Conservation (phyloP, 2,329 filamentous ascomycete species). For the Amauroascus verrucosus region DNA sequence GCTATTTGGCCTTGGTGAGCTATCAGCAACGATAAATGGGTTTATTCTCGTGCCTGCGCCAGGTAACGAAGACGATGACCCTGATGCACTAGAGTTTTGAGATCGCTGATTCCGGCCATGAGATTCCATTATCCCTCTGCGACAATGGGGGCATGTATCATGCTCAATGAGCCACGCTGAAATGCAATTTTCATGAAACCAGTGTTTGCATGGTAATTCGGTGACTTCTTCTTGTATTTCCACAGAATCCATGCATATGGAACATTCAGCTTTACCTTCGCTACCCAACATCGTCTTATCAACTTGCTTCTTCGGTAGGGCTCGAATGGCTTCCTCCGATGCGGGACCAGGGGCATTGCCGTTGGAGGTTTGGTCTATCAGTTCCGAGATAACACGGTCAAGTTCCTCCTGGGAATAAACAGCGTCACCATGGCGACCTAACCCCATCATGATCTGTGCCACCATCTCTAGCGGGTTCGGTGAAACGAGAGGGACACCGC, state of each 20-base stretch:
- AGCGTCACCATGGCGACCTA: constrained; percentile 41
- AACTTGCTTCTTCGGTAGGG: constrained; percentile 60
- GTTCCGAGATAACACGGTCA: constrained; percentile 72
- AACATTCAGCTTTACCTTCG: constrained; percentile 68
- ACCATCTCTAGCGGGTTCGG: constrained; percentile 11
- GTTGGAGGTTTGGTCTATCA: constrained; percentile 70
- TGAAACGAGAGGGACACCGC: constrained; percentile 9
- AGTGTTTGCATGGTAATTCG: constrained; percentile 77
- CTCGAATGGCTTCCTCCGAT: constrained; percentile 60
- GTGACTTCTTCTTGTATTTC: constrained; percentile 62
- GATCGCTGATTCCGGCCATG: background rate
- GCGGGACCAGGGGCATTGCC: constrained; percentile 77
- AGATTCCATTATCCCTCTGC: constrained; percentile 27
- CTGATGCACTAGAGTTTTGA: background rate
- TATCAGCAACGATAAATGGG: constrained; percentile 1
- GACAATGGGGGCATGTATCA: constrained; percentile 68
- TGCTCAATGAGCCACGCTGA: constrained; percentile 77
- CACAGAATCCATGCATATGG: constrained; percentile 87
- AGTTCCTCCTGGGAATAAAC: constrained; percentile 86
- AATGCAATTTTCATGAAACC: constrained; percentile 82
- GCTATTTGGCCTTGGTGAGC: background rate
- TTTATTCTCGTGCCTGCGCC: background rate
- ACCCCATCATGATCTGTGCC: constrained; percentile 11
- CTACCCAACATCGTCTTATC: constrained; percentile 58
- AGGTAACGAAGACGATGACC: background rate